phyloP scores from a whole-genome alignment of 805 yeast species.

The Yamadazyma scolyti region DNA sequence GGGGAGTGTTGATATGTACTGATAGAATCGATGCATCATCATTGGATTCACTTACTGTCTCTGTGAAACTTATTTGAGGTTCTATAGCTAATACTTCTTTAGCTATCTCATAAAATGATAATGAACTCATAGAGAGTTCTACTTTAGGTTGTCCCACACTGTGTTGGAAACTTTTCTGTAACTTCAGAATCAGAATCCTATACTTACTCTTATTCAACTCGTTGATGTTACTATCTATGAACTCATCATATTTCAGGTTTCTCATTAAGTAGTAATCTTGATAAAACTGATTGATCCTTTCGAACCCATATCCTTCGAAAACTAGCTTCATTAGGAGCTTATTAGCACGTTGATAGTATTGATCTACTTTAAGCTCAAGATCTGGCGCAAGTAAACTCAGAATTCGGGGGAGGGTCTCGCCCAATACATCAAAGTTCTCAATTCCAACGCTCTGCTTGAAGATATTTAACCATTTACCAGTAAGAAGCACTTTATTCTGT shows the following conservation, averaged over 20 bases:
- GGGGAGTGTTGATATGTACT: conserved; percentile 50
- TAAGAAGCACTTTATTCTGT: conserved; percentile 64
- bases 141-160: conserved; percentile 14
- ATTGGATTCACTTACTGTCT: conserved; percentile 3
- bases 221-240: conserved; percentile 45
- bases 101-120: conserved; percentile 42
- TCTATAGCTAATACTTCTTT: conserved; percentile 50
- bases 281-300: conserved; percentile 42
- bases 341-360: conserved; percentile 69
- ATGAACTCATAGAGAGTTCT: conserved; percentile 39
- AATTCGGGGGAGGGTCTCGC: conserved; percentile 25
- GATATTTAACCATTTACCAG: conserved; percentile 84
- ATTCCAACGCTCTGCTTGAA: conserved; percentile 57
- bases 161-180: conserved; percentile 19
- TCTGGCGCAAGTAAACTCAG: conserved; percentile 34
- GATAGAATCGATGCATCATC: conserved; percentile 43
- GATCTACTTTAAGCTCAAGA: conserved; percentile 52
- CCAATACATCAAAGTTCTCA: conserved; percentile 25
- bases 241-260: conserved; percentile 49
- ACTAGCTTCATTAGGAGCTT: conserved; percentile 52
- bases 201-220: conserved; percentile 49
- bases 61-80: conserved; percentile 18
- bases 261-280: conserved; percentile 55
- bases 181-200: conserved; percentile 24
- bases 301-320: conserved; percentile 56